Evolutionary conservation across 1,284 basidiomycete genomes (phyloP).

Genomic region (Rhodotorula sp.): DNA sequence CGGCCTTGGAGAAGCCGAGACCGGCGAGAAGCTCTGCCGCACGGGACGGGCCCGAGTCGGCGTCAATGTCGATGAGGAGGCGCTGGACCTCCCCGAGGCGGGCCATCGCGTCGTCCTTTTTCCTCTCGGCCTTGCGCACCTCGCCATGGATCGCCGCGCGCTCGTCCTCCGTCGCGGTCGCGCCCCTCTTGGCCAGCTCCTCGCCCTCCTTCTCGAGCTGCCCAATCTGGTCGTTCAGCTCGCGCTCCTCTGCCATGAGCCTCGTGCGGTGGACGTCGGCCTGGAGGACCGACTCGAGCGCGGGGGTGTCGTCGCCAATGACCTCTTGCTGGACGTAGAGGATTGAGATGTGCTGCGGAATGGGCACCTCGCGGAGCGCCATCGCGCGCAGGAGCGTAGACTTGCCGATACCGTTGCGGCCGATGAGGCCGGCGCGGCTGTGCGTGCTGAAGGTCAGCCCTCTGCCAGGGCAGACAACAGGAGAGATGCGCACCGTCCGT

Average conservation of each 20-base stretch:
- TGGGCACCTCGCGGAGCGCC: slow-evolving; percentile 89
- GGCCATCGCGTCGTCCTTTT: slow-evolving; percentile 78
- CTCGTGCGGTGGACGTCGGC: slow-evolving; percentile 96
- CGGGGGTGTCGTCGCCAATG: slow-evolving; percentile 86
- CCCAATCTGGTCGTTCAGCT: slow-evolving; percentile 70
- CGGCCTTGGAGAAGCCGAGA: slow-evolving; percentile 84
- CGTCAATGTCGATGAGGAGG: slow-evolving; percentile 93
- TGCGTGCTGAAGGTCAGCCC: background rate
- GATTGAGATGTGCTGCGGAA: slow-evolving; percentile 92
- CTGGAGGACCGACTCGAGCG: slow-evolving; percentile 91
- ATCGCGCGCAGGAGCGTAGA: slow-evolving; percentile 95
- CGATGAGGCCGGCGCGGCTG: slow-evolving; percentile 57
- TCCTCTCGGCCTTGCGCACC: slow-evolving; percentile 71
- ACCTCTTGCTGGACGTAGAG: slow-evolving; percentile 98
- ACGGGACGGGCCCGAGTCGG: slow-evolving; percentile 90
- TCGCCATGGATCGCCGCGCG: slow-evolving; percentile 60
- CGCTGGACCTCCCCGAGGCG: slow-evolving; percentile 91
- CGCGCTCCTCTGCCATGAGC: slow-evolving; percentile 75
- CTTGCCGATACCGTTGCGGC: slow-evolving; percentile 86
- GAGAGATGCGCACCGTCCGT: slow-evolving; percentile 69
- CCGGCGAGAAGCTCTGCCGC: slow-evolving; percentile 88
- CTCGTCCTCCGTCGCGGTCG: slow-evolving; percentile 48
- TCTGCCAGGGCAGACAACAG: background rate
- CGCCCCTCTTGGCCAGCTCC: slow-evolving; percentile 53
- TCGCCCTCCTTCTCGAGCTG: slow-evolving; percentile 56